phyloP scores from a whole-genome alignment of 2,329 filamentous ascomycete species.

The Didymella keratinophila region DNA sequence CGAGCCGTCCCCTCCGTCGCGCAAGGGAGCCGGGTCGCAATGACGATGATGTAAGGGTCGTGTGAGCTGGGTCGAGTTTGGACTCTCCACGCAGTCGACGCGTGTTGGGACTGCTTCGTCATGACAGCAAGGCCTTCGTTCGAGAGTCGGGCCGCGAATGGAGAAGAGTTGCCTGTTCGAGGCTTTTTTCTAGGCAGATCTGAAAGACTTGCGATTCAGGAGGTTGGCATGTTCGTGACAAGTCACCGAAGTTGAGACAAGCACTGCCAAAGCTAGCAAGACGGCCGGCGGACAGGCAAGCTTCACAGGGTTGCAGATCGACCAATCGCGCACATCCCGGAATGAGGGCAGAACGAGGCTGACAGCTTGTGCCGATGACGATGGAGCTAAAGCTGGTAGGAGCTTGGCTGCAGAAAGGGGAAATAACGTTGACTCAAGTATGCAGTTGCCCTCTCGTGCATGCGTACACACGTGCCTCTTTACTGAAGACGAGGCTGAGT shows the following conservation, averaged over 20 bases:
- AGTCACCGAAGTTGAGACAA: constrained; percentile 5
- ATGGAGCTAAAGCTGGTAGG: not conserved
- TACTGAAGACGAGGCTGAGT: not conserved
- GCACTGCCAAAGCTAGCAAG: constrained; percentile 13
- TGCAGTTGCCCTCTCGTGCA: too few species aligned
- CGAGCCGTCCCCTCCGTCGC: not conserved
- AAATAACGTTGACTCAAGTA: too few species aligned
- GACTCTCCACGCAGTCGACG: not conserved
- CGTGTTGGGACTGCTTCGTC: not conserved
- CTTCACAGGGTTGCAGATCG: constrained; percentile 8
- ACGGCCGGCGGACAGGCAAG: constrained; percentile 10
- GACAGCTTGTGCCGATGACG: not conserved
- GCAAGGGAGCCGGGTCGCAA: constrained; percentile 7
- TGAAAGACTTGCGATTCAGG: not conserved
- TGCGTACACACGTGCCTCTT: not conserved
- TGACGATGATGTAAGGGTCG: constrained; percentile 12
- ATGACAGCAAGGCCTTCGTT: not conserved
- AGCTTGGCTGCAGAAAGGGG: not conserved
- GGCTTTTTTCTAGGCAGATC: not conserved
- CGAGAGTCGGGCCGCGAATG: not conserved
- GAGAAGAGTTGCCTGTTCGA: too few species aligned
- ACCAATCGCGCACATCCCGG: not conserved
- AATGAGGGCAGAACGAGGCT: not conserved
- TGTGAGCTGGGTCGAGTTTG: not conserved
- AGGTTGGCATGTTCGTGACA: not conserved